Percentiles rank a stretch among this genome's conserved stretches.
Conservation (phyloP, 169 alveolate species). For the Eimeria maxima region DNA sequence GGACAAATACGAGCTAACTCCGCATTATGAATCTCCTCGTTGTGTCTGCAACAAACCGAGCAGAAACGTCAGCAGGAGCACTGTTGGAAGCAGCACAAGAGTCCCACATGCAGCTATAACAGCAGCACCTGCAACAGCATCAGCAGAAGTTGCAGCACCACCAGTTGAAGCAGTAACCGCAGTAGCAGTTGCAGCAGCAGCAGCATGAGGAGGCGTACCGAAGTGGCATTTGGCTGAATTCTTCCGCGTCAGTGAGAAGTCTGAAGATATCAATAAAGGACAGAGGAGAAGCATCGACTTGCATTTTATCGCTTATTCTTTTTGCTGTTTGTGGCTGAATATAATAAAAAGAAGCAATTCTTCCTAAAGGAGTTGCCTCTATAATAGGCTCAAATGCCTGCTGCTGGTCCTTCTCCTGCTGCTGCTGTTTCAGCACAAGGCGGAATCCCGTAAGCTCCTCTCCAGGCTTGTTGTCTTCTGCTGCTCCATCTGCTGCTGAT, state of each 20-base stretch:
- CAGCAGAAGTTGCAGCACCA: not conserved
- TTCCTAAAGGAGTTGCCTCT: constrained; percentile 61
- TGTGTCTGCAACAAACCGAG: constrained; percentile 57
- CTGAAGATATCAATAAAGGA: constrained; percentile 20
- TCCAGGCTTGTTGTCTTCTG: not conserved
- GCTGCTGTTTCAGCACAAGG: not conserved
- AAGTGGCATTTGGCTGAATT: constrained; percentile 64
- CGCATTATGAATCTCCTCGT: constrained; percentile 84
- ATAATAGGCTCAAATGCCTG: constrained; percentile 31
- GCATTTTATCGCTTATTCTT: not conserved
- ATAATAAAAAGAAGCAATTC: constrained; percentile 38
- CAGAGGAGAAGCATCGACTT: not conserved
- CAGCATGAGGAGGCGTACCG: constrained; percentile 7
- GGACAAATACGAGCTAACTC: constrained; percentile 84
- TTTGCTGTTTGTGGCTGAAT: constrained; percentile 27
- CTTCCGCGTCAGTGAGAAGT: constrained; percentile 6
- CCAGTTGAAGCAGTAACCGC: not conserved
- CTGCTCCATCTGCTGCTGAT: not conserved
- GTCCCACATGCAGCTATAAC: not conserved
- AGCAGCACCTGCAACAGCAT: constrained; percentile 32
- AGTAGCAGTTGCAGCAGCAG: constrained; percentile 54
- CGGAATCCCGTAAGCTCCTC: not conserved
- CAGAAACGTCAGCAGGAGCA: not conserved
- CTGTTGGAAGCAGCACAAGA: not conserved
- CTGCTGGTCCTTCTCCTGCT: constrained; percentile 8